Base-by-base conservation (phyloP, 768 basidiomycete species). In the Pisolithus tinctorius region DNA sequence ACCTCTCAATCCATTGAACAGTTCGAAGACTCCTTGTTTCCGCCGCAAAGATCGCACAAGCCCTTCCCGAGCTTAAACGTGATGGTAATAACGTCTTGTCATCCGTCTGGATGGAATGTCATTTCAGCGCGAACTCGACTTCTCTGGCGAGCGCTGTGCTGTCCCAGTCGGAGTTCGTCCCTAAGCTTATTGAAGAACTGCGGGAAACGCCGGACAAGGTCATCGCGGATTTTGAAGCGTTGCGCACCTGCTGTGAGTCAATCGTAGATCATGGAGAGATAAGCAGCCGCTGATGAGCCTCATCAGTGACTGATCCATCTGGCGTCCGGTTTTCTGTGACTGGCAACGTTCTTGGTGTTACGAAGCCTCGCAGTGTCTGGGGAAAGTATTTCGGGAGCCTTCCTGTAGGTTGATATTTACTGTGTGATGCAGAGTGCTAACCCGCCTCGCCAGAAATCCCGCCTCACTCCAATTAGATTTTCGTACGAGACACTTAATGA, bases 41-140 rank as follows among this genome's bases (percentile, higher is more conserved):
- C 26, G 74, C 89, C 43, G 91, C 93, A 14, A 97, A 96, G 68
- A 80, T 91, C 23, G 83, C 88, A 41, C 95, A 97, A 65, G 84
- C 83, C 17, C 74, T 99, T 30, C 95, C 96, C 2, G 86, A 93
- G 63, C 72, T 89, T 59, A 98, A 97, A 74, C 81, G 96, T 37
- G 86, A 91, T 62, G 95, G 93, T 11, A 81, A 72, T 61, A 85
- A 80, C 27, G 88, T 98, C 10, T 73, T 93, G 43, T 75, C 76
- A 9, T 86, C 92, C 7, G 70, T 92, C 29, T 84, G 80, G 70
- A 70, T 78, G 16, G 78, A 83, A 53, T 62, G 90, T 26, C 61
- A 92, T 25, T 88, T 80, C 60, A 77, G 80, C 55, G 78, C 84
- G 57, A 75, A 73, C 45, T 91, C 88, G 4, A 86, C 87, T 9